These are phyloP conservation scores for Heritiera fomes DNA, from an alignment of 345 rosid species.

Conservation along the genomic window DNA sequence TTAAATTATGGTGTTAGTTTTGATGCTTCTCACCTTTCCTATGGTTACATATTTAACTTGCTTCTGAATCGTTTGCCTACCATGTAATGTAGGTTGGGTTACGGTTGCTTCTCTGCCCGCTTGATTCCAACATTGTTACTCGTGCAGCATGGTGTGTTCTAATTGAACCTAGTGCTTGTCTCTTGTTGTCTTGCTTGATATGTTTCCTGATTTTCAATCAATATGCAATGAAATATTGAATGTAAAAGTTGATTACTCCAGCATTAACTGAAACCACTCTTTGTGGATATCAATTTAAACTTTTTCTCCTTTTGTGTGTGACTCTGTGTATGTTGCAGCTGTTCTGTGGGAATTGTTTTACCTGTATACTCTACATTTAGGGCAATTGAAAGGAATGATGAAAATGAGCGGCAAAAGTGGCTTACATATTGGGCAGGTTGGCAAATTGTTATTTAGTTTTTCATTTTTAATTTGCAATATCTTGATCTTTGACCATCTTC, in stretches of 20 bases:
- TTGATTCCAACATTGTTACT: slow-evolving; percentile 50
- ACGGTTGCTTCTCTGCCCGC: slow-evolving; percentile 49
- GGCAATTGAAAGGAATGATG: slow-evolving; percentile 45
- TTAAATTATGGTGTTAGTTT: background rate
- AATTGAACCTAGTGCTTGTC: background rate
- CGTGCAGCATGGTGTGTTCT: slow-evolving; percentile 54
- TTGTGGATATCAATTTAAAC: background rate
- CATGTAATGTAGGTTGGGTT: slow-evolving; percentile 45
- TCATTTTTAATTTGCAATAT: background rate
- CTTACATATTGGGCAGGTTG: slow-evolving; percentile 48
- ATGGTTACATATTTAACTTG: background rate
- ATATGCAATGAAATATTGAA: background rate
- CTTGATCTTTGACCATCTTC: background rate
- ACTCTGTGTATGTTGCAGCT: slow-evolving; percentile 30
- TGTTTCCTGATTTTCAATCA: background rate
- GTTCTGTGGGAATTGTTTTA: slow-evolving; percentile 42
- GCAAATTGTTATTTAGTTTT: background rate
- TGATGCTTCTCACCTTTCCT: background rate
- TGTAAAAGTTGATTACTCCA: background rate
- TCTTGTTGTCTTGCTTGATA: background rate
- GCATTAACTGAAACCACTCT: background rate
- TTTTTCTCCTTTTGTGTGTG: background rate
- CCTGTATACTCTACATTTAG: slow-evolving; percentile 54
- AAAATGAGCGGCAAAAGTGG: slow-evolving; percentile 39
- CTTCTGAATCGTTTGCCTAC: background rate